Evolutionary conservation across 495 filamentous ascomycete species (phyloP).

Genomic region (Oidiodendron maius): DNA sequence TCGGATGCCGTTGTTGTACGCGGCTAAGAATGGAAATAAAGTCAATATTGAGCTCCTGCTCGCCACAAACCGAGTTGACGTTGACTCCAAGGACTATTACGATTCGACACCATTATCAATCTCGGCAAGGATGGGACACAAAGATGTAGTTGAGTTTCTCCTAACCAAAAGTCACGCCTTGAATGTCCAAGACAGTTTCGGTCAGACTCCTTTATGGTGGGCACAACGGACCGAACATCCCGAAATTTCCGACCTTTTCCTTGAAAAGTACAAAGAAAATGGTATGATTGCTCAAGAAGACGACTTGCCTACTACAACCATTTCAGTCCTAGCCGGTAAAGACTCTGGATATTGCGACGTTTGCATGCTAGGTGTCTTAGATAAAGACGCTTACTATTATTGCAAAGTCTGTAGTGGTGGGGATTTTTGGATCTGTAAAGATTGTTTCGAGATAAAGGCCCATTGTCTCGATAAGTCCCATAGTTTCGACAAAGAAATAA

Average conservation of each 20-base stretch:
- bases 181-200: slow-evolving; percentile 7
- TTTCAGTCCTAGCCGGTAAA: slow-evolving; percentile 2
- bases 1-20: too few relatives aligned
- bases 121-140: slow-evolving; percentile 9
- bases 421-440: slow-evolving; percentile 11
- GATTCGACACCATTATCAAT: slow-evolving; percentile 12
- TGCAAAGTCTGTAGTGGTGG: slow-evolving; percentile 6
- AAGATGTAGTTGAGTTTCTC: slow-evolving; percentile 4
- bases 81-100: slow-evolving; percentile 11
- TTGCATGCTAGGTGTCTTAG: slow-evolving; percentile 4
- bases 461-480: slow-evolving; percentile 7
- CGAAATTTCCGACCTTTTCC: slow-evolving; percentile 4
- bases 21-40: too few relatives aligned
- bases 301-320: not conserved
- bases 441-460: slow-evolving; percentile 3
- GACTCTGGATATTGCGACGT: slow-evolving; percentile 9
- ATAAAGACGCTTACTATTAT: slow-evolving; percentile 8
- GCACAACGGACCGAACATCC: slow-evolving; percentile 3
- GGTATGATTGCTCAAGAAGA: slow-evolving; percentile 6
- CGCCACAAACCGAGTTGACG: too few relatives aligned
- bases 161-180: slow-evolving; percentile 4
- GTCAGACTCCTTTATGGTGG: slow-evolving; percentile 12
- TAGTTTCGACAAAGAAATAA: slow-evolving; percentile 2
- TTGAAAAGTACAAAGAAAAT: slow-evolving; percentile 13
- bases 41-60: too few relatives aligned